Conservation (phyloP, 352 stramenopile genomes). For the Phytopythium oedochilum region DNA sequence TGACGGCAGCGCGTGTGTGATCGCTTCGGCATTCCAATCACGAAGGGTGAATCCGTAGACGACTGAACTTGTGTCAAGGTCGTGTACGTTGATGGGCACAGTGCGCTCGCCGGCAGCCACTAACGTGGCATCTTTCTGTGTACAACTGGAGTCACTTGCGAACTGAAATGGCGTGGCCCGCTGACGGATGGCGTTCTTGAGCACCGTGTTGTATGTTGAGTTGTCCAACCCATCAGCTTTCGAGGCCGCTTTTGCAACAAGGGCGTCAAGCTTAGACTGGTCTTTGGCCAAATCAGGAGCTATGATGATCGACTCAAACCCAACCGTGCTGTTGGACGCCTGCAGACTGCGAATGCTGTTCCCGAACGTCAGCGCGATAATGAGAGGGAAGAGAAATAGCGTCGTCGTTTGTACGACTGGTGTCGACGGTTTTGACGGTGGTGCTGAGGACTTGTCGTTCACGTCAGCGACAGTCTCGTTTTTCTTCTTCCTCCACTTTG, state of each 20-base stretch:
- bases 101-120: slow-evolving; percentile 14
- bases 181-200: slow-evolving; percentile 34
- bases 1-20: slow-evolving; percentile 10
- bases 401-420: slow-evolving; percentile 12
- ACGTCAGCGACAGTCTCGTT: no score
- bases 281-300: slow-evolving; percentile 34
- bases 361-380: slow-evolving; percentile 33
- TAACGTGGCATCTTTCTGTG: slow-evolving; percentile 16
- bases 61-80: slow-evolving; percentile 30
- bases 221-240: slow-evolving; percentile 11
- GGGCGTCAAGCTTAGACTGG: slow-evolving; percentile 23
- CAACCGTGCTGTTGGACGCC: slow-evolving; percentile 38
- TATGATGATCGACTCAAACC: slow-evolving; percentile 40
- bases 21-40: slow-evolving; percentile 44
- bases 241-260: slow-evolving; percentile 4
- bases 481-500: slow-evolving; percentile 6
- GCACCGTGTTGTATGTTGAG: slow-evolving; percentile 23
- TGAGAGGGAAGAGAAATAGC: slow-evolving; percentile 31
- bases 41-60: slow-evolving; percentile 42
- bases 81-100: slow-evolving; percentile 31
- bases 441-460: no score
- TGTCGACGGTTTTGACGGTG: slow-evolving; percentile 7
- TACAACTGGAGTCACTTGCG: slow-evolving; percentile 21
- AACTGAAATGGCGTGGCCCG: slow-evolving; percentile 28
- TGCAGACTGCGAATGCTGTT: slow-evolving; percentile 50